Percentiles rank a stretch among this genome's conserved stretches.
These are phyloP conservation scores for Eimeria maxima DNA, from an alignment of 169 alveolate genomes.

Conservation along the genomic window DNA sequence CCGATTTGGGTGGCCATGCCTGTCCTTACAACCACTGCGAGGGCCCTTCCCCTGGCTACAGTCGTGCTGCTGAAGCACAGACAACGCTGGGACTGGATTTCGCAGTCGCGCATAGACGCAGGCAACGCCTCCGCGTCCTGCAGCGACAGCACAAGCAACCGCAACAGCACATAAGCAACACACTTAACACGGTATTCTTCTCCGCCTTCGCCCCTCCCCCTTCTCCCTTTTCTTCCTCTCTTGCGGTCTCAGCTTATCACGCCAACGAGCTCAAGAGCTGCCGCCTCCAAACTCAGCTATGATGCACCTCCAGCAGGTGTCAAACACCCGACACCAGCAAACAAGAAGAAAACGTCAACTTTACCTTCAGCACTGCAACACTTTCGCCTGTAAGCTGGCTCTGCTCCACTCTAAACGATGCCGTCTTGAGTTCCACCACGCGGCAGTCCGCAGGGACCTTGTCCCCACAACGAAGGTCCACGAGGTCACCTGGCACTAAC, in stretches of 20 bases:
- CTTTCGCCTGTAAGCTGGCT: constrained; percentile 98
- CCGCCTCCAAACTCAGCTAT: neutral
- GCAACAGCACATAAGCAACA: neutral
- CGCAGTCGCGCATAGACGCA: constrained; percentile 85
- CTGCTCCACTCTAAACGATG: constrained; percentile 97
- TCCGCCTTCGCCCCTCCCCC: neutral
- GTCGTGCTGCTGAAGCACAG: constrained; percentile 97
- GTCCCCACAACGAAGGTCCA: constrained; percentile 97
- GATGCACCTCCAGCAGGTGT: constrained; percentile 7
- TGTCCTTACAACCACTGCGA: constrained; percentile 97
- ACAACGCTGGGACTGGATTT: constrained; percentile 88
- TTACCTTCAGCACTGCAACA: constrained; percentile 91
- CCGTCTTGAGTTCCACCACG: constrained; percentile 93
- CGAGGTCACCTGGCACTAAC: constrained; percentile 98
- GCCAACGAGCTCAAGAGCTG: neutral
- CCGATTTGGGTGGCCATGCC: constrained; percentile 99
- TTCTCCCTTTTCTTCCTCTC: neutral
- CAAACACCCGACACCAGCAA: neutral
- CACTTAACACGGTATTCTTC: neutral
- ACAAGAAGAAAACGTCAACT: neutral
- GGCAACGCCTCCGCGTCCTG: constrained; percentile 89
- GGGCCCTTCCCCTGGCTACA: constrained; percentile 96
- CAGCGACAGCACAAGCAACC: constrained; percentile 48
- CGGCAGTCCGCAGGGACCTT: constrained; percentile 99
- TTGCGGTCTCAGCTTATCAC: neutral